phyloP scores from a whole-genome alignment of 2,329 filamentous ascomycete genomes.

The Claviceps maximensis region DNA sequence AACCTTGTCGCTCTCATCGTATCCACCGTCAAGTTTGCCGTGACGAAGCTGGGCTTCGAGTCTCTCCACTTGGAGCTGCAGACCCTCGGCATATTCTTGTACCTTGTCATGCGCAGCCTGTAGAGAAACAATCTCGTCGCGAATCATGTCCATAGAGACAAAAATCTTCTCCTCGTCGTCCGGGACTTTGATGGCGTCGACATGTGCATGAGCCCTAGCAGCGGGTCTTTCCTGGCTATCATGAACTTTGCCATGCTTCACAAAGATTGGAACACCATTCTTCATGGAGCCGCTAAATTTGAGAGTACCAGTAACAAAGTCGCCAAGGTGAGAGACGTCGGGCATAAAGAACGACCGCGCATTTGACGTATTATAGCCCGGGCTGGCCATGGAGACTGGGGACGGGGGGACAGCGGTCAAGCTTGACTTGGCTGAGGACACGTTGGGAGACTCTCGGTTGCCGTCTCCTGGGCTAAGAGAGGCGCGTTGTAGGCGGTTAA shows the following conservation, averaged over 20 bases:
- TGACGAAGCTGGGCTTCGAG: slow-evolving; percentile 36
- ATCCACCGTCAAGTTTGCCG: slow-evolving; percentile 29
- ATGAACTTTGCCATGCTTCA: slow-evolving; percentile 38
- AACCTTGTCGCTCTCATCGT: slow-evolving; percentile 31
- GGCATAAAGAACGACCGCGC: slow-evolving; percentile 41
- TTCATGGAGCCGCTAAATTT: slow-evolving; percentile 35
- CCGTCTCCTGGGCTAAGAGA: slow-evolving; percentile 17
- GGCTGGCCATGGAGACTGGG: slow-evolving; percentile 21
- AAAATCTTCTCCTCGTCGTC: slow-evolving; percentile 45
- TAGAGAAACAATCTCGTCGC: slow-evolving; percentile 40
- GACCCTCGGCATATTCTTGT: slow-evolving; percentile 38
- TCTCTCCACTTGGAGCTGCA: slow-evolving; percentile 37
- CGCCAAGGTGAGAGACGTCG: slow-evolving; percentile 40
- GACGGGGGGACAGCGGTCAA: slow-evolving; percentile 28
- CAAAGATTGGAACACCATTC: slow-evolving; percentile 42
- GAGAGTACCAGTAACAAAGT: slow-evolving; percentile 42
- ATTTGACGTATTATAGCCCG: slow-evolving; percentile 26
- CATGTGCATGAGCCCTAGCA: slow-evolving; percentile 27
- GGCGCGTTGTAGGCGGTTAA: slow-evolving; percentile 23
- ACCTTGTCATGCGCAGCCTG: slow-evolving; percentile 44
- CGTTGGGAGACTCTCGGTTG: slow-evolving; percentile 18
- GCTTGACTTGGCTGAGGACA: slow-evolving; percentile 28
- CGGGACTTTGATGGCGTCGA: slow-evolving; percentile 37
- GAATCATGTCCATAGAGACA: slow-evolving; percentile 49
- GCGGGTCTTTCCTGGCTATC: slow-evolving; percentile 25